Conservation (phyloP, 495 filamentous ascomycete species). For the Penicillium cinerascens region DNA sequence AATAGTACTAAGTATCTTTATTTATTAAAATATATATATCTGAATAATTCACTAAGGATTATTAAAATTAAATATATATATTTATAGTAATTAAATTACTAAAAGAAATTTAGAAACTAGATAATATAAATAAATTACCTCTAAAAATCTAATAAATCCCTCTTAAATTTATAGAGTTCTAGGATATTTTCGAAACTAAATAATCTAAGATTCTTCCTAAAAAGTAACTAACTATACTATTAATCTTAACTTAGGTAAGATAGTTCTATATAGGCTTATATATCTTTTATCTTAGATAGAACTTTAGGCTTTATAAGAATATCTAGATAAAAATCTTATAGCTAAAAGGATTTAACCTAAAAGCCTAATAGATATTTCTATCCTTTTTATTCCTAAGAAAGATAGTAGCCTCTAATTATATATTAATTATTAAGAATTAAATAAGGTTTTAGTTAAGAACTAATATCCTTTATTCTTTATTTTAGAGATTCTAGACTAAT, state of each 20-base stretch:
- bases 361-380: too few relatives aligned
- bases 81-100: neutral
- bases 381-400: too few relatives aligned
- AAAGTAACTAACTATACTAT: too few relatives aligned
- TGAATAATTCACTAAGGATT: too few relatives aligned
- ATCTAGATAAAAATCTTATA: neutral
- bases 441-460: neutral
- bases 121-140: neutral
- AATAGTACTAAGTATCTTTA: too few relatives aligned
- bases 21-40: too few relatives aligned
- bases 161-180: neutral
- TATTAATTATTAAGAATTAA: neutral
- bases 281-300: neutral
- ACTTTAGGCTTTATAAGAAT: neutral
- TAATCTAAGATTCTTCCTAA: too few relatives aligned
- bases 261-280: neutral
- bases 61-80: neutral
- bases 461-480: neutral
- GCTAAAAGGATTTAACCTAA: neutral
- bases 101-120: neutral
- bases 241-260: neutral
- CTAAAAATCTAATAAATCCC: neutral
- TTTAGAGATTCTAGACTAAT: neutral
- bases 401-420: neutral
- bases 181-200: too few relatives aligned